Evolutionary conservation across 1,139 yeast genomes (phyloP), one percentile per base, ranked within the genome.

Genomic region (Lodderomyces jiufengensis): DNA sequence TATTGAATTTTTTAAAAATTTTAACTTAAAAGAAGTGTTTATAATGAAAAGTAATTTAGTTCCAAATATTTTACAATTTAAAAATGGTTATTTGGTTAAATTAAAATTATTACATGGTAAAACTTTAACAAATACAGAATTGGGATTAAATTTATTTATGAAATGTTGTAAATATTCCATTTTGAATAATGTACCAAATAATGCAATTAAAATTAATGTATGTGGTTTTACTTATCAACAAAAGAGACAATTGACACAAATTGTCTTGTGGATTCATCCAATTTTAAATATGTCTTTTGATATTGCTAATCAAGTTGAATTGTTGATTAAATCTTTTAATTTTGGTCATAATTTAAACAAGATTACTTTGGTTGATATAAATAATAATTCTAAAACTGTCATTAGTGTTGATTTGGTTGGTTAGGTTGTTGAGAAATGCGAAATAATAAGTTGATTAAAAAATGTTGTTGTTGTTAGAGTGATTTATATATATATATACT

Each of bases 201-300:
- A 31, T 13, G 36, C 23, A 6, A 27, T 39, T 6, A 33, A 35
- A 21, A 42, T 43, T 24, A 42, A 36, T 9, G 32, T 43, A 2
- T 42, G 43, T 34, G 47, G 45, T 4, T 12, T 40, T 27, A 28
- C 40, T 8, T 37, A 33, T 27, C 27, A 29, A 6, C 12, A 22
- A 12, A 35, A 32, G 13, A 11, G 14, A 8, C 15, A 32, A 11
- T 16, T 30, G 5, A 32, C 34, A 9, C 44, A 41, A 34, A 26
- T 43, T 3, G 33, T 33, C 7, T 22, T 42, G 7, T 43, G 47
- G 47, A 40, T 43, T 22, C 45, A 43, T 26, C 47, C 47, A 11
- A 30, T 39, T 15, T 31, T 37, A 24, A 38, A 36, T 24, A 42
- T 42, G 42, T 42, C 47, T 2, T 43, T 43, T 33, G 37, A 36